Evolutionary conservation across 106 monocot species (phyloP).

Genomic region (Posidonia australis): DNA sequence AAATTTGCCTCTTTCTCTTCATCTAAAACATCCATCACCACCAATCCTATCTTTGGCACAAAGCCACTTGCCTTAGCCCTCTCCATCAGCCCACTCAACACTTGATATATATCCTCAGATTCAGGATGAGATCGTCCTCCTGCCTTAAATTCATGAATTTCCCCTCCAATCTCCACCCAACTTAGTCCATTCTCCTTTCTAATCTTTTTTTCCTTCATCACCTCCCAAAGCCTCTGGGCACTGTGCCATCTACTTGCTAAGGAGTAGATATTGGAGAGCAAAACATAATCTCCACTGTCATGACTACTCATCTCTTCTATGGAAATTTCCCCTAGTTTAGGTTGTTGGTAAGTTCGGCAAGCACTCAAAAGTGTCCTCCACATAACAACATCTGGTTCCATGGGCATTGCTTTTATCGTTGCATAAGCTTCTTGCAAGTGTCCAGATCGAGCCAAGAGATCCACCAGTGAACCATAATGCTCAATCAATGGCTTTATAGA

Average conservation of each 20-base stretch:
- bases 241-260: slow-evolving; percentile 14
- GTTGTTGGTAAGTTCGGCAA: slow-evolving; percentile 18
- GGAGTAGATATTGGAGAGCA: slow-evolving; percentile 37
- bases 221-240: slow-evolving; percentile 28
- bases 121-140: slow-evolving; percentile 33
- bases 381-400: slow-evolving; percentile 25
- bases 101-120: slow-evolving; percentile 10
- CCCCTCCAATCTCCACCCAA: slow-evolving; percentile 39
- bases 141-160: slow-evolving; percentile 29
- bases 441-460: slow-evolving; percentile 30
- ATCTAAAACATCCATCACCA: slow-evolving; percentile 42
- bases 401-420: slow-evolving; percentile 18
- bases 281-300: slow-evolving; percentile 33
- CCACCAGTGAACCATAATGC: slow-evolving; percentile 43
- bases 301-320: slow-evolving; percentile 9
- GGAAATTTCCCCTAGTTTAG: slow-evolving; percentile 15
- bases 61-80: slow-evolving; percentile 36
- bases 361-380: slow-evolving; percentile 47
- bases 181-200: slow-evolving; percentile 35
- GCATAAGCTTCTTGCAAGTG: slow-evolving; percentile 29
- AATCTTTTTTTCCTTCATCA: slow-evolving; percentile 23
- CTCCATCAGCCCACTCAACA: slow-evolving; percentile 22
- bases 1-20: slow-evolving; percentile 65
- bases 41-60: slow-evolving; percentile 15
- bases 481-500: slow-evolving; percentile 23